These are phyloP conservation scores for Pythium diclinum DNA, from an alignment of 352 stramenopile species.

Conservation along the genomic window DNA sequence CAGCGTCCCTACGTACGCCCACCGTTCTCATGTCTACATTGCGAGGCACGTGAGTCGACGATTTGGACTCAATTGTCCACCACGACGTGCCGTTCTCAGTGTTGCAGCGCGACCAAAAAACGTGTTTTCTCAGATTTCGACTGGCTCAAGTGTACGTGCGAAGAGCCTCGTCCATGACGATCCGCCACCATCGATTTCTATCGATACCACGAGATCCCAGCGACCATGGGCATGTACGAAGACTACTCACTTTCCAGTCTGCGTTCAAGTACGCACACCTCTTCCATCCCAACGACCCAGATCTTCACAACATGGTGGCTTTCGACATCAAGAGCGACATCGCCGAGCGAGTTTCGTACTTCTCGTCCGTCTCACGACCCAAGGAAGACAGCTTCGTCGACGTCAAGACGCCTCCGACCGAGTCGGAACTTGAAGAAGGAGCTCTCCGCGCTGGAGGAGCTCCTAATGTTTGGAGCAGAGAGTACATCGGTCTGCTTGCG, in stretches of 20 bases:
- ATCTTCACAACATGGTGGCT: neutral
- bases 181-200: neutral
- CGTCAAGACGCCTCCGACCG: neutral
- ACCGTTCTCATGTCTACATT: no score
- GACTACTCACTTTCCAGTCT: neutral
- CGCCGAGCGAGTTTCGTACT: neutral
- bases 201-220: no score
- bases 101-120: neutral
- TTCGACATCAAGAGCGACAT: neutral
- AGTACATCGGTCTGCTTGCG: neutral
- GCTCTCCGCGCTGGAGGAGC: neutral
- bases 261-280: neutral
- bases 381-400: constrained; percentile 4
- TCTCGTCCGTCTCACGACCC: neutral
- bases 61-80: neutral
- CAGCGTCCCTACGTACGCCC: no score
- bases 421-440: neutral
- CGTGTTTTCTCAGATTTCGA: neutral
- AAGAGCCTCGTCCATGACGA: neutral
- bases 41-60: neutral
- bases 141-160: neutral
- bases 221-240: no score
- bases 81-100: neutral
- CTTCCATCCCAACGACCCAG: neutral
- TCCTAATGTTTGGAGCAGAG: neutral